phyloP scores from a whole-genome alignment of 768 basidiomycete species.

The Kwoniella mangroviensis region DNA sequence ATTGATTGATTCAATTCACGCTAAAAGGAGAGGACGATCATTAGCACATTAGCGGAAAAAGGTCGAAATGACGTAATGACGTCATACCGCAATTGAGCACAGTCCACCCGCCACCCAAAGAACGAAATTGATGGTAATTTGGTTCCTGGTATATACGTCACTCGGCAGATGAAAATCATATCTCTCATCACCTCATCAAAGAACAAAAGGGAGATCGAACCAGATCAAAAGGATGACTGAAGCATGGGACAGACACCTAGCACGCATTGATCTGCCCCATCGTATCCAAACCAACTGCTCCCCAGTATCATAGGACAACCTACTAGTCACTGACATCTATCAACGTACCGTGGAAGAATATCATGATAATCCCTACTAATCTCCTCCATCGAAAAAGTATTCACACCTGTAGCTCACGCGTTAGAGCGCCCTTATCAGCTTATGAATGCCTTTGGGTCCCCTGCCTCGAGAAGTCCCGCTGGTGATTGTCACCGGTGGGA shows the following conservation, averaged over 20 bases:
- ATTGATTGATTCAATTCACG: background rate
- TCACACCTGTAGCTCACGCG: conserved; percentile 14
- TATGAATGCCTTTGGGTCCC: conserved; percentile 9
- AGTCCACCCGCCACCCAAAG: conserved; percentile 1
- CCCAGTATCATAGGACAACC: background rate
- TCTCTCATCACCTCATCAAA: background rate
- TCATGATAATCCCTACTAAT: background rate
- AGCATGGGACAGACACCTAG: too few species aligned
- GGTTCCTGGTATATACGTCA: background rate
- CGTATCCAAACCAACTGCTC: too few species aligned
- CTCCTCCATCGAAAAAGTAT: background rate
- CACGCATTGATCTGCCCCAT: too few species aligned
- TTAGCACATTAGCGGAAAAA: background rate
- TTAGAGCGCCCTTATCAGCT: conserved; percentile 5
- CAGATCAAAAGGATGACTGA: too few species aligned
- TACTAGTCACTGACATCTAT: background rate
- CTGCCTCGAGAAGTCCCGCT: conserved; percentile 1
- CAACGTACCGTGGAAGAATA: too few species aligned
- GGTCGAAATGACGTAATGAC: conserved; percentile 25
- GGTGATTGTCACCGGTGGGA: background rate
- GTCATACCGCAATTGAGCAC: conserved; percentile 12
- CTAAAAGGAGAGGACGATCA: conserved; percentile 10
- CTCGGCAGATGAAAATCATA: background rate
- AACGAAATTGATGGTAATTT: background rate
- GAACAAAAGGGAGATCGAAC: too few species aligned